phyloP scores from a whole-genome alignment of 352 stramenopile genomes.

The Globisporangium cylindrosporum region DNA sequence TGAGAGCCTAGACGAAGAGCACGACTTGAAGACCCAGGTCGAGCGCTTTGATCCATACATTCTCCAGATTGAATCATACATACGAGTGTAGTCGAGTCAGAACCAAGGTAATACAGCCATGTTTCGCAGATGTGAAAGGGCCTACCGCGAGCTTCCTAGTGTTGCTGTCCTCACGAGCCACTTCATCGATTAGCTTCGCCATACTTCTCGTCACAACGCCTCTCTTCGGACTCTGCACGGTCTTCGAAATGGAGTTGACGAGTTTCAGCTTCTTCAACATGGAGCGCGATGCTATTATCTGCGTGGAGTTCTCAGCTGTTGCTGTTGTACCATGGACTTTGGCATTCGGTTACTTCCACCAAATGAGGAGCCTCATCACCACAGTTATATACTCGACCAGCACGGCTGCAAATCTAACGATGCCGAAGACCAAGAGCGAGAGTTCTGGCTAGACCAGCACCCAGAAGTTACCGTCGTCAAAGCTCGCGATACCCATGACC shows the following conservation, averaged over 20 bases:
- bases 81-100: background rate
- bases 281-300: background rate
- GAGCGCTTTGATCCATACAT: constrained; percentile 6
- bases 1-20: background rate
- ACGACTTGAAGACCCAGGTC: background rate
- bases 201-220: background rate
- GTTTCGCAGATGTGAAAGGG: no score
- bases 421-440: constrained; percentile 15
- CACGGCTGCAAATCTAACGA: constrained; percentile 22
- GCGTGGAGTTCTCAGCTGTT: background rate
- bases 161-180: background rate
- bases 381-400: constrained; percentile 22
- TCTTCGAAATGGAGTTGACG: background rate
- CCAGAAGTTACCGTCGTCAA: constrained; percentile 41
- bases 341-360: background rate
- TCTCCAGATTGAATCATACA: background rate
- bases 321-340: background rate
- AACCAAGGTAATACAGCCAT: no score
- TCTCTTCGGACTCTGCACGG: background rate
- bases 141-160: background rate
- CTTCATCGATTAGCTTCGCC: background rate
- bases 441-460: constrained; percentile 26
- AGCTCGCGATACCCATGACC: constrained; percentile 27
- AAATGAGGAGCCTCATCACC: constrained; percentile 5
- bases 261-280: background rate